phyloP scores from a whole-genome alignment of 257 asterid genomes.

The Scutellaria barbata region DNA sequence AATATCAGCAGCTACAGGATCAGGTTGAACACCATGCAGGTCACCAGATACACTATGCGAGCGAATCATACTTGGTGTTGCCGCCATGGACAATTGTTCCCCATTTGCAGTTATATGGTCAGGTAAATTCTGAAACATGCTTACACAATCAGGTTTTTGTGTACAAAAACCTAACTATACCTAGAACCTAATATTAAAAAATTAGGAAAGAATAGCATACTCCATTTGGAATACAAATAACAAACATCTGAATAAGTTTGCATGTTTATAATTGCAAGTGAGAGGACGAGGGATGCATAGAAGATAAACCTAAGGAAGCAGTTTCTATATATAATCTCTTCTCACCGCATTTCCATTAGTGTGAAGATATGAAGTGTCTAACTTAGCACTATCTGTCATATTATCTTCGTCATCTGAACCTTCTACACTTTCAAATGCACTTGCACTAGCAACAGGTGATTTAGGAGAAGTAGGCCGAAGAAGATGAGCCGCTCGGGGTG shows the following conservation, averaged over 20 bases:
- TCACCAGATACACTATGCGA: conserved; percentile 92
- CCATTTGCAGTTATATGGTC: conserved; percentile 55
- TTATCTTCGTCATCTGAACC: conserved; percentile 93
- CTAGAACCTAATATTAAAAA: conserved; percentile 5
- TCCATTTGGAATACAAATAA: conserved; percentile 13
- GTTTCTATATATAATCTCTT: conserved; percentile 29
- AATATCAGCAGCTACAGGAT: conserved; percentile 93
- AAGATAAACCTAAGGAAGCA: conserved; percentile 16
- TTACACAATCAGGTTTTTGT: conserved; percentile 42
- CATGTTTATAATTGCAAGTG: neutral
- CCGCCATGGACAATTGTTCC: conserved; percentile 56
- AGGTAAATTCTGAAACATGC: conserved; percentile 58
- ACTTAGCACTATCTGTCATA: conserved; percentile 54
- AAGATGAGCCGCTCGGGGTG: conserved; percentile 57
- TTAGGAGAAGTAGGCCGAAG: conserved; percentile 85
- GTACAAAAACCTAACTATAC: conserved; percentile 13
- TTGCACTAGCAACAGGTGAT: conserved; percentile 86
- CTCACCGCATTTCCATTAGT: conserved; percentile 77
- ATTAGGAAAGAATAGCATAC: conserved; percentile 1
- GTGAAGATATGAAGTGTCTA: conserved; percentile 64
- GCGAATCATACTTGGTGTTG: conserved; percentile 78
- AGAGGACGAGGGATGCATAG: conserved; percentile 31
- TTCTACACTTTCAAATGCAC: conserved; percentile 94
- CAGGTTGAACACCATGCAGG: conserved; percentile 90
- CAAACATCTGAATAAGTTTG: conserved; percentile 19